These are phyloP conservation scores for Podospora anserina DNA, from an alignment of 495 filamentous ascomycete genomes.

Conservation along the genomic window DNA sequence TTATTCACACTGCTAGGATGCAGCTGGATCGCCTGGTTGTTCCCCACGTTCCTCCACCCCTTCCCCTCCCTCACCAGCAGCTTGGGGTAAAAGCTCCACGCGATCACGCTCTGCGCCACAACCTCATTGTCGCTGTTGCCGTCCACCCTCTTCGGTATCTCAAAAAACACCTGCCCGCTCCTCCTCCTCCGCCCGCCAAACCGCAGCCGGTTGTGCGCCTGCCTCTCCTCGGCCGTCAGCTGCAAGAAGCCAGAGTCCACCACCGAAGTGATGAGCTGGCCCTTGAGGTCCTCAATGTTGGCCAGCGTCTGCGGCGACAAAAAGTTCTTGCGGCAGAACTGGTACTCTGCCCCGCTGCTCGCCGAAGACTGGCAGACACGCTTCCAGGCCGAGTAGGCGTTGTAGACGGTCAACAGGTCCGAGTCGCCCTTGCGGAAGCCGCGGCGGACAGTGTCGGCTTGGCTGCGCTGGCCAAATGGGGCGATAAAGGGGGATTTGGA, in stretches of 20 bases:
- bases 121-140: conserved; percentile 72
- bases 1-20: conserved; percentile 88
- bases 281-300: conserved; percentile 92
- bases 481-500: conserved; percentile 92
- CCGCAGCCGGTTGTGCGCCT: conserved; percentile 56
- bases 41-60: conserved; percentile 83
- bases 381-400: conserved; percentile 87
- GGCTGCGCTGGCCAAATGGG: conserved; percentile 73
- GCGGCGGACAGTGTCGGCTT: conserved; percentile 71
- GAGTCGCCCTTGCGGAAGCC: conserved; percentile 84
- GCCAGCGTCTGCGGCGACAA: conserved; percentile 76
- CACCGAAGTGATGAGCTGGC: conserved; percentile 76
- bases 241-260: conserved; percentile 77
- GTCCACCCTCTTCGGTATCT: conserved; percentile 68
- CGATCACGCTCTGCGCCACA: conserved; percentile 73
- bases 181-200: conserved; percentile 47
- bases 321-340: conserved; percentile 91
- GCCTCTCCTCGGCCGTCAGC: conserved; percentile 66
- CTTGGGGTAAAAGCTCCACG: conserved; percentile 94
- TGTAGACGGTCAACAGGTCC: conserved; percentile 87
- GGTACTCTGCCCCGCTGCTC: conserved; percentile 62
- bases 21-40: conserved; percentile 81
- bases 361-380: conserved; percentile 62
- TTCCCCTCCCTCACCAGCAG: conserved; percentile 81
- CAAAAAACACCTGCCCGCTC: conserved; percentile 72